Percentiles rank a stretch among this genome's conserved stretches.
Conservation (phyloP, 345 rosid species). For the Syzygium oleosum region DNA sequence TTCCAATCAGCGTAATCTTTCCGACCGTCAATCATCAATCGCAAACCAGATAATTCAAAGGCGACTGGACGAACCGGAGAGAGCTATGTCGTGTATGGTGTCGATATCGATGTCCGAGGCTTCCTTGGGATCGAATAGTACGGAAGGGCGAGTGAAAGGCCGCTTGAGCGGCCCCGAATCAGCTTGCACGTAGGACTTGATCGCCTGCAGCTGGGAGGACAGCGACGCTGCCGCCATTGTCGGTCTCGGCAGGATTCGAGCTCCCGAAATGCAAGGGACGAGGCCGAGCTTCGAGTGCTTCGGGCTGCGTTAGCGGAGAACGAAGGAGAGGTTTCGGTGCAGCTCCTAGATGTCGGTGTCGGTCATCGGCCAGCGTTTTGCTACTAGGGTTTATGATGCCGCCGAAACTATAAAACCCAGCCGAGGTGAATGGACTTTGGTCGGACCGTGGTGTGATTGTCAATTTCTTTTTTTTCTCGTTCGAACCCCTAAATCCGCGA, state of each 20-base stretch:
- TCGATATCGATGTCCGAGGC: slow-evolving; percentile 80
- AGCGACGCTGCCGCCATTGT: slow-evolving; percentile 50
- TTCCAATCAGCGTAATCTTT: not conserved
- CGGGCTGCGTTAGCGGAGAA: not conserved
- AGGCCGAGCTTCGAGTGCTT: not conserved
- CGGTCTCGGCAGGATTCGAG: not conserved
- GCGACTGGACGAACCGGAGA: slow-evolving; percentile 31
- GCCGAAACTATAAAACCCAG: not conserved
- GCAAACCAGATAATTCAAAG: not conserved
- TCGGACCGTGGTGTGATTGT: not conserved
- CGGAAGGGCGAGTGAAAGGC: slow-evolving; percentile 53
- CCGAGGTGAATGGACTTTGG: not conserved
- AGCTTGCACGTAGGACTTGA: slow-evolving; percentile 38
- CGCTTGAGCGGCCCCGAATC: slow-evolving; percentile 47
- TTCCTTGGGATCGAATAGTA: slow-evolving; percentile 44
- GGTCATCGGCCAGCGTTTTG: not conserved
- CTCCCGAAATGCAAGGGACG: not conserved
- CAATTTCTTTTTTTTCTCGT: not conserved
- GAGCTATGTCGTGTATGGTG: slow-evolving; percentile 42
- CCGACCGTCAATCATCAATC: not conserved
- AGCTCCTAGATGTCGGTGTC: not conserved
- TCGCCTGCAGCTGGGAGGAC: slow-evolving; percentile 57
- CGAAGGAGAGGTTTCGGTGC: not conserved
- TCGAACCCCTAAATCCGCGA: not conserved
- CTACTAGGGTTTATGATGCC: not conserved